Base-by-base conservation (phyloP, 768 basidiomycete species). In the Dioszegia hungarica region DNA sequence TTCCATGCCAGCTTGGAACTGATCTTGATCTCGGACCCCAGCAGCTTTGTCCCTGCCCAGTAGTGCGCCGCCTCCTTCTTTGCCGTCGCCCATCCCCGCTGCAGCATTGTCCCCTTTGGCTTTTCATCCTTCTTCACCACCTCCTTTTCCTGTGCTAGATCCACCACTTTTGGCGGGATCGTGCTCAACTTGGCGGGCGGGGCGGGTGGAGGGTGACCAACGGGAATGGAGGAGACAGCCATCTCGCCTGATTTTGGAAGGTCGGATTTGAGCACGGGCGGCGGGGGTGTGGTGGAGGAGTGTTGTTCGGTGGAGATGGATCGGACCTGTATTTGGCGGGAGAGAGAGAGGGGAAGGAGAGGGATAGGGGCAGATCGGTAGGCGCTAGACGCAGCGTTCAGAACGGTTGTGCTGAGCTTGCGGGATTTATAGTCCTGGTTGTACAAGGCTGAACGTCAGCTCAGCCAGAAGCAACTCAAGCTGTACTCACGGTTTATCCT, bases 31-130 rank as follows among this genome's bases (percentile, higher is more conserved):
- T 98, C 95, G 24, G 90, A 89, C 15, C 89, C 91, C 45, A 99
- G 81, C 4, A 99, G 84, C 73, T 95, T 95, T 1, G 89, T 83
- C 11, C 95, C 94, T 61, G 92, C 86, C 93, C 93, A 98, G 75
- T 98, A 99, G 75, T 99, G 94, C 57, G 84, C 82, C 0, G 86
- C 91, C 77, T 97, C 95, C 68, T 97, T 89, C 79, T 97, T 99
- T 60, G 97, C 85, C 66, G 85, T 88, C 64, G 87, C 87, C 94
- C 94, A 97, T 6, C 83, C 82, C 36, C 92, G 81, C 10, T 83
- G 65, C 5, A 77, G 72, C 40, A 72, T 47, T 4, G 65, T 56
- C 0, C 63, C 68, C 41, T 64, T 53, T 28, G 59, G 47, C 54
- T 66, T 64, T 33, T 63, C 61, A 28, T 69, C 61, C 59, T 69